Evolutionary conservation across 345 rosid genomes (phyloP).

Genomic region (Ailanthus altissimus): DNA sequence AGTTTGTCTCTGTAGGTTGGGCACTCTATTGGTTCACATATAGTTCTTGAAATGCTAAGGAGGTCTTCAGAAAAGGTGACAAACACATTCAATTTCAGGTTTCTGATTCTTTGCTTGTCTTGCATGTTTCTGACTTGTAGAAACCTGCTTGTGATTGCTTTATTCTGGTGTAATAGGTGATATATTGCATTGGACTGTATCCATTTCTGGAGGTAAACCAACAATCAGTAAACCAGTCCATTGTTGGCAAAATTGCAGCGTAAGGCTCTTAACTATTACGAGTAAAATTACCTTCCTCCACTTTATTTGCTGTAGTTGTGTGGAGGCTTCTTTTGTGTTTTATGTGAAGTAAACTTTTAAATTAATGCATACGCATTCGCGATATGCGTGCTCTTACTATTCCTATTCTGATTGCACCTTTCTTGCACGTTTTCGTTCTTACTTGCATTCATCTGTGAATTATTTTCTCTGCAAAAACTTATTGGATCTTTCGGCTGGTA

Average conservation of each 20-base stretch:
- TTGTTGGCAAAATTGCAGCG: slow-evolving; percentile 54
- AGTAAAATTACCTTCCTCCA: background rate
- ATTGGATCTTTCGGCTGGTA: slow-evolving; percentile 3
- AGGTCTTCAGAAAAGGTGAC: slow-evolving; percentile 59
- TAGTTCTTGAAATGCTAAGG: slow-evolving; percentile 58
- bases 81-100: slow-evolving; percentile 1
- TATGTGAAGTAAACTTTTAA: background rate
- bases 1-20: slow-evolving; percentile 57
- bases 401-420: background rate
- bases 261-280: slow-evolving; percentile 35
- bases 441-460: background rate
- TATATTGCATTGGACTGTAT: slow-evolving; percentile 63
- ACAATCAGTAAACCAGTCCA: slow-evolving; percentile 52
- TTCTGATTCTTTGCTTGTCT: background rate
- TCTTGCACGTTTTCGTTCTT: background rate
- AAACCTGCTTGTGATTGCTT: slow-evolving; percentile 2
- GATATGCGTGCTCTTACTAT: background rate
- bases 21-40: slow-evolving; percentile 84
- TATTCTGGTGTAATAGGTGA: slow-evolving; percentile 41
- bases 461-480: background rate
- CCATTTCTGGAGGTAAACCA: slow-evolving; percentile 70
- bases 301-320: background rate
- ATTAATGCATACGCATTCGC: background rate
- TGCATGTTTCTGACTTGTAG: background rate
- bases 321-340: background rate